Percentiles rank a stretch among this genome's conserved stretches.
These are phyloP conservation scores for Kuraishia ogatae DNA, from an alignment of 805 yeast species.

Conservation along the genomic window DNA sequence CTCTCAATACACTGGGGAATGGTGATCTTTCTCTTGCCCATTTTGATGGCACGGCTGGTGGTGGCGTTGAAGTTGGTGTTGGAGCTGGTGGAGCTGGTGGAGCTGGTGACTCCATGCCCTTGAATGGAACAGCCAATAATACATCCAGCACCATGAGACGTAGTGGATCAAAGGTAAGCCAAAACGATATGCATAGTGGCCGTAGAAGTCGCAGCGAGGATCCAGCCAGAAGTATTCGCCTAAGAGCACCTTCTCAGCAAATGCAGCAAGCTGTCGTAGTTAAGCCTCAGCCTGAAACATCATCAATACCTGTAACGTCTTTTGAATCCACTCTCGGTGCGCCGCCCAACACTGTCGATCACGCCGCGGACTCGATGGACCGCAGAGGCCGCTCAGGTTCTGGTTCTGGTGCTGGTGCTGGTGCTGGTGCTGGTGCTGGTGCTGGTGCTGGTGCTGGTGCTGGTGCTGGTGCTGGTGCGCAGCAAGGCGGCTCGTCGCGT, in stretches of 20 bases:
- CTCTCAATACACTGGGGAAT: constrained; percentile 37
- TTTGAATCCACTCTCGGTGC: background rate
- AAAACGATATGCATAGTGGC: background rate
- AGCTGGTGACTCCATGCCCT: too few relatives aligned
- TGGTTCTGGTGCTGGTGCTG: too few relatives aligned
- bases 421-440: too few relatives aligned
- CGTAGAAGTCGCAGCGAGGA: background rate
- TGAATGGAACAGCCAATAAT: background rate
- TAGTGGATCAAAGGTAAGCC: background rate
- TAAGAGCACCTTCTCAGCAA: background rate
- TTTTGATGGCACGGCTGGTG: constrained; percentile 9
- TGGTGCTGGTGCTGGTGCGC: too few relatives aligned
- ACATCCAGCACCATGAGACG: background rate
- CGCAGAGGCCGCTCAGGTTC: background rate
- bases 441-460: too few relatives aligned
- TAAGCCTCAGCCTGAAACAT: too few relatives aligned
- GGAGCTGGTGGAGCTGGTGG: too few relatives aligned
- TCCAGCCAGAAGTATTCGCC: background rate
- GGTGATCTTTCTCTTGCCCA: constrained; percentile 33
- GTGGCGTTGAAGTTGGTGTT: background rate
- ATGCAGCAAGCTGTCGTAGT: too few relatives aligned
- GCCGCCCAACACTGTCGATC: too few relatives aligned
- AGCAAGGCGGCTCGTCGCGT: background rate
- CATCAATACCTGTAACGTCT: too few relatives aligned
- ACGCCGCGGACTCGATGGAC: background rate